Evolutionary conservation across 768 basidiomycete genomes (phyloP), one percentile per base, ranked within the genome.

Genomic region (Lactifluus subvellereus): DNA sequence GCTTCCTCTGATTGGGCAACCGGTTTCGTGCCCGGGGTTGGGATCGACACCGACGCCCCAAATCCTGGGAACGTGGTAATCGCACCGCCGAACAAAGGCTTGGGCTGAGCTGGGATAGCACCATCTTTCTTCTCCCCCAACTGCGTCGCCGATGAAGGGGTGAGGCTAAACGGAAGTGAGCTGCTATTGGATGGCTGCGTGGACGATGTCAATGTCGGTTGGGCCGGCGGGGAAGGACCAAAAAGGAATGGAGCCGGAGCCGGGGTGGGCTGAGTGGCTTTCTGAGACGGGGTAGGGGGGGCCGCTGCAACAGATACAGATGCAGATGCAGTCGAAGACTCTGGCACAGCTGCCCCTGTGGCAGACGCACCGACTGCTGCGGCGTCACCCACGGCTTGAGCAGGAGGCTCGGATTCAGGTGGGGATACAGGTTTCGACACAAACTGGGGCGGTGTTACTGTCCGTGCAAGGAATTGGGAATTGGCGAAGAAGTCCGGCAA

Each of bases 401-500:
- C 35, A 20, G 10, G 32, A 27, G 50, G 49, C 13, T 64, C 38
- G 9, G 20, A 27, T 30, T 20, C 50, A 42, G 42, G 42, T 37
- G 45, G 37, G 8, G 37, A 58, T 40, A 33, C 42, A 42, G 57
- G 14, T 7, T 47, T 33, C 37, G 74, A 58, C n/a, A 73, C 56
- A 38, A 70, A 54, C 22, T 71, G 60, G 3, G 74, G 55, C 0
- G 64, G 50, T 3, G 67, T 43, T 47, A 47, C 50, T 47, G 69
- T 32, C 63, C 57, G 38, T 52, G 77, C 70, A 60, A 83, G 73
- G 22, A 77, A 64, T 22, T 81, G 74, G 0, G 86, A 84, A 38
- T 68, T 79, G 32, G 82, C 77, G 61, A 89, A 89, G 72, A 89
- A 87, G 71, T 87, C 82, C 8, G 87, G 87, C 40, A 87, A 70